phyloP scores from a whole-genome alignment of 2,329 filamentous ascomycete species.

The Ophiosphaerella korrae region DNA sequence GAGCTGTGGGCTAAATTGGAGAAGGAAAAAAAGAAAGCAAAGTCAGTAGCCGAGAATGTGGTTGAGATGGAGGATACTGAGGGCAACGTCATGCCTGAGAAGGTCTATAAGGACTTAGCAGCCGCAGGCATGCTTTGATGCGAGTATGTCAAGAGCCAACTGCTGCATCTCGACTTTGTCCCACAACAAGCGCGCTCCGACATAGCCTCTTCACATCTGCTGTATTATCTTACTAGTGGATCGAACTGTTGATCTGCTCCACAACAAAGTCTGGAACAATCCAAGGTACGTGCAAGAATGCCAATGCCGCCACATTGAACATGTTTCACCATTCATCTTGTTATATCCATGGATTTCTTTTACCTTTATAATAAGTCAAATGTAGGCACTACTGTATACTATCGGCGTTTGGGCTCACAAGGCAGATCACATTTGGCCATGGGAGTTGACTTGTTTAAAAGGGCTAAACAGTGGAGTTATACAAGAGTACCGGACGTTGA shows the following conservation, averaged over 20 bases:
- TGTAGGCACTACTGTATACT: background rate
- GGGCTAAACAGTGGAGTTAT: background rate
- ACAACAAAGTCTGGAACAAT: no score
- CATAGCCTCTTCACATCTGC: no score
- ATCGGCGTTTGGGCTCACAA: background rate
- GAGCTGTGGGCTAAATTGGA: conserved; percentile 93
- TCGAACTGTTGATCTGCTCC: no score
- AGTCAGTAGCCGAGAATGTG: conserved; percentile 77
- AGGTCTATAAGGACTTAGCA: conserved; percentile 93
- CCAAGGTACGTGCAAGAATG: no score
- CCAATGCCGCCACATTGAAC: background rate
- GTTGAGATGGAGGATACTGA: conserved; percentile 99
- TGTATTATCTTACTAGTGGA: no score
- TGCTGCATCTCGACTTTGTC: background rate
- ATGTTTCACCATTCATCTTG: no score
- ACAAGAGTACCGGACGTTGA: background rate
- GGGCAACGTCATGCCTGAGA: conserved; percentile 98
- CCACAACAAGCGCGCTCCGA: background rate
- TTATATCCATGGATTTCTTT: no score
- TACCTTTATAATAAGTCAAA: background rate
- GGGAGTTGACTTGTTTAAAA: no score
- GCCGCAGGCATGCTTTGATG: conserved; percentile 74
- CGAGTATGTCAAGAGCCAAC: background rate
- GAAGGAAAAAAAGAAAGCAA: conserved; percentile 78
- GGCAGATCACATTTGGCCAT: background rate